Conservation (phyloP, 805 yeast genomes). For the Ogataea wickerhamii region DNA sequence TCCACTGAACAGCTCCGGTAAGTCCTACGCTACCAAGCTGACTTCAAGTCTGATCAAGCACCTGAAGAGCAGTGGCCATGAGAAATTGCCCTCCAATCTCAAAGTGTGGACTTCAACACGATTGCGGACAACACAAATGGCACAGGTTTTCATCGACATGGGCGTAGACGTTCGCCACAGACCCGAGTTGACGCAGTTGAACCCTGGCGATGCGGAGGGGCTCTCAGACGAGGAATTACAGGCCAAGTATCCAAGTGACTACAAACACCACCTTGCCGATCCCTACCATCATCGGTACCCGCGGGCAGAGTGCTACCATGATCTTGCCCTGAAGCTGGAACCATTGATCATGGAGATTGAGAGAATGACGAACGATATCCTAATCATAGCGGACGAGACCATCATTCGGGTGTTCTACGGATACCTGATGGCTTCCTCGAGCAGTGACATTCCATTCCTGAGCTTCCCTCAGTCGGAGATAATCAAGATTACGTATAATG, state of each 20-base stretch:
- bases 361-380: constrained; percentile 79
- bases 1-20: constrained; percentile 72
- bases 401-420: constrained; percentile 88
- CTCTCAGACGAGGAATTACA: constrained; percentile 58
- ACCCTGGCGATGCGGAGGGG: constrained; percentile 84
- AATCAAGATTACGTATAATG: constrained; percentile 82
- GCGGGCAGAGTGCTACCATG: constrained; percentile 93
- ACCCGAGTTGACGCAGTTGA: constrained; percentile 79
- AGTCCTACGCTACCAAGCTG: constrained; percentile 60
- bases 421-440: constrained; percentile 87
- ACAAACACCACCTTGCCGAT: constrained; percentile 58
- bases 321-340: constrained; percentile 89
- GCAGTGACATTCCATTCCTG: constrained; percentile 78
- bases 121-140: constrained; percentile 76
- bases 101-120: constrained; percentile 96
- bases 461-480: constrained; percentile 78
- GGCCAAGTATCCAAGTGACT: constrained; percentile 64
- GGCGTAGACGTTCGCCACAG: constrained; percentile 70
- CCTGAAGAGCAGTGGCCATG: constrained; percentile 19
- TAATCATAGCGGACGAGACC: constrained; percentile 91
- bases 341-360: constrained; percentile 93
- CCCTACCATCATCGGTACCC: constrained; percentile 93
- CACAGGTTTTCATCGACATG: constrained; percentile 57
- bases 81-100: constrained; percentile 36
- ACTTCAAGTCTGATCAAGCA: constrained; percentile 50